Conservation (phyloP, 2,329 filamentous ascomycete species). For the Colletotrichum sp. region DNA sequence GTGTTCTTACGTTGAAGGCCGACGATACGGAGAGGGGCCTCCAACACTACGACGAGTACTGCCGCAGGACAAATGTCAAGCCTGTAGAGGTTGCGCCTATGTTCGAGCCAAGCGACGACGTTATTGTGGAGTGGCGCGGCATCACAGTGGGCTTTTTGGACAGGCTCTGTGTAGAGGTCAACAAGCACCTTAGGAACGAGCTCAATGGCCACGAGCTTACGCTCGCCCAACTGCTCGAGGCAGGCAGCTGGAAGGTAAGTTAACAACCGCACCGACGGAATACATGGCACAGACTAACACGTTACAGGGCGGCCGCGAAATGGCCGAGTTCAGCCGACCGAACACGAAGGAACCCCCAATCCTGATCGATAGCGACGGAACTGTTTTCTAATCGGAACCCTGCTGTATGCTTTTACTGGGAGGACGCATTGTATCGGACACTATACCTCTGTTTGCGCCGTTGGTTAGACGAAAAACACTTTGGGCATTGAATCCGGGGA, state of each 20-base stretch:
- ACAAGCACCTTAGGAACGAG: slow-evolving; percentile 66
- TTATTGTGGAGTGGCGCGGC: slow-evolving; percentile 65
- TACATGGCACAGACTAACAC: neutral
- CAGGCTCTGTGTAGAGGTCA: slow-evolving; percentile 42
- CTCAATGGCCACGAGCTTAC: slow-evolving; percentile 75
- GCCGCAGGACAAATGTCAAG: slow-evolving; percentile 72
- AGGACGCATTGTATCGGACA: slow-evolving; percentile 15
- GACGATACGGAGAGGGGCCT: slow-evolving; percentile 47
- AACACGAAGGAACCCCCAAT: slow-evolving; percentile 98
- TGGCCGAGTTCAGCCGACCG: slow-evolving; percentile 92
- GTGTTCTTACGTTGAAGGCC: slow-evolving; percentile 55
- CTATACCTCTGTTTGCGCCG: slow-evolving; percentile 12
- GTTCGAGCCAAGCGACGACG: slow-evolving; percentile 60
- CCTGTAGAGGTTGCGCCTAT: slow-evolving; percentile 49
- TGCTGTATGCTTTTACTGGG: neutral
- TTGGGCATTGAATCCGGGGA: neutral
- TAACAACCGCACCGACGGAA: neutral
- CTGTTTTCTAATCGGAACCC: slow-evolving; percentile 73
- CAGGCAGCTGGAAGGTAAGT: slow-evolving; percentile 95
- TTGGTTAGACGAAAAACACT: neutral
- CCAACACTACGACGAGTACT: slow-evolving; percentile 63
- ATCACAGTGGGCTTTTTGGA: slow-evolving; percentile 63
- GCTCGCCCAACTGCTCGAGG: slow-evolving; percentile 89
- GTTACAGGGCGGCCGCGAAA: slow-evolving; percentile 82
- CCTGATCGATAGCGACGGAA: slow-evolving; percentile 94